Evolutionary conservation across 2,329 filamentous ascomycete genomes (phyloP).

Genomic region (Sporothrix humicola): DNA sequence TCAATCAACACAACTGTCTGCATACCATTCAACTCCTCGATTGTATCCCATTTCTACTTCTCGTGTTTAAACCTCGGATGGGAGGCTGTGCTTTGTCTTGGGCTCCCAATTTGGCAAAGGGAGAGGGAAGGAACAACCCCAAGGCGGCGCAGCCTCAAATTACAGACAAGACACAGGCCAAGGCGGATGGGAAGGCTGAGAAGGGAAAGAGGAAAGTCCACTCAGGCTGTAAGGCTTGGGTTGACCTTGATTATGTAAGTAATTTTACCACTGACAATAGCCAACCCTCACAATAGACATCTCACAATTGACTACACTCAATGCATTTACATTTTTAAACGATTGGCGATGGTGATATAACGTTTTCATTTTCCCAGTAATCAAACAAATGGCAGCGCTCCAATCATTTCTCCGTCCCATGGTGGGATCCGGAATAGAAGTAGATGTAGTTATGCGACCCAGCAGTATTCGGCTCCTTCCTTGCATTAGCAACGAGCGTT

Average conservation of each 20-base stretch:
- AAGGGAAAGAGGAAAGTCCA: not conserved
- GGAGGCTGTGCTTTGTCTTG: not conserved
- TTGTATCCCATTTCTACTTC: not conserved
- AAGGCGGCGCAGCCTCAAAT: not conserved
- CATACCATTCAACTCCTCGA: not conserved
- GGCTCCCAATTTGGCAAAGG: not conserved
- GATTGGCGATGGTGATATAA: not conserved
- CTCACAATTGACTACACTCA: no score
- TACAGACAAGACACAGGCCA: not conserved
- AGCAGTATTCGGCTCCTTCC: not conserved
- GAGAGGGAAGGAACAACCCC: not conserved
- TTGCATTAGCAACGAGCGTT: not conserved
- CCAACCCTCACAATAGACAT: no score
- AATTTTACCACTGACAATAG: no score
- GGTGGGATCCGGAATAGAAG: not conserved
- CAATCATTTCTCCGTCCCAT: not conserved
- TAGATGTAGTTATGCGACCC: not conserved
- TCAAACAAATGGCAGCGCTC: not conserved
- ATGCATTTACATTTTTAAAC: no score
- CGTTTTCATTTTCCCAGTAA: not conserved
- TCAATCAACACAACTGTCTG: not conserved
- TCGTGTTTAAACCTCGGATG: not conserved
- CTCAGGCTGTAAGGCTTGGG: not conserved
- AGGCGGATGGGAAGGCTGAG: constrained; percentile 16
- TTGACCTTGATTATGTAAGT: no score